Evolutionary conservation across 1,284 basidiomycete genomes (phyloP).

Genomic region (Ceratobasidium theobromae): DNA sequence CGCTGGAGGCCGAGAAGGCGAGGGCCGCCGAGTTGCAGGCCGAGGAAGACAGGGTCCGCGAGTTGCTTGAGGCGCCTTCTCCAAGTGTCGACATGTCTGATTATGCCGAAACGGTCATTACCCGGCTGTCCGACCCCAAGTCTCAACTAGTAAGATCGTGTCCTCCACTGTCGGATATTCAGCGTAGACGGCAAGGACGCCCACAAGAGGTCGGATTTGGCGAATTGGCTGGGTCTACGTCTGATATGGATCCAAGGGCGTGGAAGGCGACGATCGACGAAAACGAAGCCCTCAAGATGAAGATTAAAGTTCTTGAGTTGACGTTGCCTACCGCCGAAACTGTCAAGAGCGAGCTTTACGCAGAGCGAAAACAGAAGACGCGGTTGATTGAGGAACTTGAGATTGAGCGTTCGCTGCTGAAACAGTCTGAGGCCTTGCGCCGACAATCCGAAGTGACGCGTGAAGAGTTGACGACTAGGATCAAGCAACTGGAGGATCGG

Average conservation of each 20-base stretch:
- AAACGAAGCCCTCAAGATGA: constrained; percentile 30
- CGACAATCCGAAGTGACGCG: constrained; percentile 15
- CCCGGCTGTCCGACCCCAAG: background rate
- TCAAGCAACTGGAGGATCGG: constrained; percentile 22
- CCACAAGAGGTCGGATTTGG: background rate
- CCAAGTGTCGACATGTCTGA: background rate
- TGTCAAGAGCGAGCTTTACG: constrained; percentile 24
- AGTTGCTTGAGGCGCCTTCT: background rate
- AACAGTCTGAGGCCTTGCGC: constrained; percentile 14
- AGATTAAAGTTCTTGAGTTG: constrained; percentile 23
- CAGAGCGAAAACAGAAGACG: constrained; percentile 20
- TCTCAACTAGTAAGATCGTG: background rate
- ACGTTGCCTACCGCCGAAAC: constrained; percentile 24
- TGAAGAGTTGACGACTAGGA: constrained; percentile 4
- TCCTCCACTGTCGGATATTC: background rate
- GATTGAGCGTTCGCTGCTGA: constrained; percentile 14
- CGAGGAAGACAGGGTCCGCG: background rate
- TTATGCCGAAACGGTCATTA: background rate
- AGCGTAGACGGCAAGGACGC: background rate
- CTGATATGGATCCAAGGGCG: constrained; percentile 17
- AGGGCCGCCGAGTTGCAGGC: background rate
- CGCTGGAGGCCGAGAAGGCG: background rate
- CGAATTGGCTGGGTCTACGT: background rate
- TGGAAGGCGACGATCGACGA: constrained; percentile 22
- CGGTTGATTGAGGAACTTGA: constrained; percentile 8